A percentile compares a stretch with the other conserved stretches of the same genome.
phyloP scores from a whole-genome alignment of 192 early-diverging fungal species.

The Umbelopsis ramanniana region DNA sequence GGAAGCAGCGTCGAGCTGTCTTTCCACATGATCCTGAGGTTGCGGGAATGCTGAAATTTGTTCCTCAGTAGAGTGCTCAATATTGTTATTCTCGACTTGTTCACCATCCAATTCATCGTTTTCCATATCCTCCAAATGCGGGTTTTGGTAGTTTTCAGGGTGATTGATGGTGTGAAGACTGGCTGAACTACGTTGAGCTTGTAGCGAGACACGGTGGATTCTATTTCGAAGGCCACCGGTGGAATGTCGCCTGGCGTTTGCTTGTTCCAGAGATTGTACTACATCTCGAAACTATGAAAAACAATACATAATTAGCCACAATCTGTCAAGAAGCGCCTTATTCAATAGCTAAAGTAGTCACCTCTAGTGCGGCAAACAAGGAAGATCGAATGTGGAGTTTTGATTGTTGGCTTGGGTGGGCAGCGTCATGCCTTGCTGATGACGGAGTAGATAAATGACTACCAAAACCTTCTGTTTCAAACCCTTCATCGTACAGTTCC shows the following conservation, averaged over 20 bases:
- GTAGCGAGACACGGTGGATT: neutral
- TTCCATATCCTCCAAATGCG: neutral
- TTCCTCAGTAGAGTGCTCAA: neutral
- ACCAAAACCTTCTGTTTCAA: constrained; percentile 35
- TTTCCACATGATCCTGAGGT: constrained; percentile 8
- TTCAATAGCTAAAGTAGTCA: constrained; percentile 19
- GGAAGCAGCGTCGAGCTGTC: constrained; percentile 3
- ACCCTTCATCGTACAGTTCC: constrained; percentile 42
- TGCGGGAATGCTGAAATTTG: neutral
- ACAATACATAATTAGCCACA: neutral
- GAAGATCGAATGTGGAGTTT: constrained; percentile 51
- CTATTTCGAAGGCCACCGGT: neutral
- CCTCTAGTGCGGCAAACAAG: constrained; percentile 61
- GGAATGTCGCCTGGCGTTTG: constrained; percentile 15
- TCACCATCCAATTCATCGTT: neutral
- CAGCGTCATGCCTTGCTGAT: constrained; percentile 14
- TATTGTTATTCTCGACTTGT: neutral
- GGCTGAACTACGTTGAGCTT: constrained; percentile 7
- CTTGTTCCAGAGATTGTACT: constrained; percentile 39
- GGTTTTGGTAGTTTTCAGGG: neutral
- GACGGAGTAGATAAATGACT: constrained; percentile 23
- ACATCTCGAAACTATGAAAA: constrained; percentile 43
- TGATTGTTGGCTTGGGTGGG: neutral
- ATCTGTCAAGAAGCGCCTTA: neutral
- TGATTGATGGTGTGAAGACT: constrained; percentile 10